Percentiles rank a stretch among this genome's conserved stretches.
Conservation (phyloP, 2,329 filamentous ascomycete species). For the Colletotrichum theobromicola region DNA sequence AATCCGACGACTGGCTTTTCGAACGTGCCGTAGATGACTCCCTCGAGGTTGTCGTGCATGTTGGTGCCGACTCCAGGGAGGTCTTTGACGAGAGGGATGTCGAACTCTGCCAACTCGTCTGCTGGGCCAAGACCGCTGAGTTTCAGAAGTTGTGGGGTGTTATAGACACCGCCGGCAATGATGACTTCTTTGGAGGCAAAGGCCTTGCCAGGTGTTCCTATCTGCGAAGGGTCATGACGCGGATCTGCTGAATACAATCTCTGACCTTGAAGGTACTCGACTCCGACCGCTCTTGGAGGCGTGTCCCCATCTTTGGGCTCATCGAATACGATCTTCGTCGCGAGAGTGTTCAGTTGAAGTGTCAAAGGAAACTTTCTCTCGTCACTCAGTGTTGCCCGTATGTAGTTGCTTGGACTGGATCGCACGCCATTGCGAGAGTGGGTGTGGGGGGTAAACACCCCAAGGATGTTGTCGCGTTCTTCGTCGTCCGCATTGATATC, state of each 20-base stretch:
- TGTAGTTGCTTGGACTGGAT: conserved; percentile 32
- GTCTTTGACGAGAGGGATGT: conserved; percentile 49
- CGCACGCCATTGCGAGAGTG: conserved; percentile 26
- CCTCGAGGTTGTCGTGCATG: conserved; percentile 49
- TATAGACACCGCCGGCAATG: conserved; percentile 53
- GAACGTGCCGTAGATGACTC: background rate
- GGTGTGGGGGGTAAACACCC: background rate
- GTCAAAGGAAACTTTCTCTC: conserved; percentile 7
- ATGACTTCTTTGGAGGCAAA: conserved; percentile 49
- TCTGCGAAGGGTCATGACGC: conserved; percentile 22
- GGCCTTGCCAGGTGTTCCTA: conserved; percentile 21
- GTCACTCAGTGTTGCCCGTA: conserved; percentile 11
- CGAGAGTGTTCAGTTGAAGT: conserved; percentile 8
- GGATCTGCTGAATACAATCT: conserved; percentile 25
- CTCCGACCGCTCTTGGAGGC: background rate
- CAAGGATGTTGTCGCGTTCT: background rate
- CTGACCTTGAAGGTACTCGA: conserved; percentile 24
- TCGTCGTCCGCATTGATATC: background rate
- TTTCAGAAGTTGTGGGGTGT: conserved; percentile 57
- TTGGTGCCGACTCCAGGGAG: conserved; percentile 56
- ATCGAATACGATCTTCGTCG: conserved; percentile 16
- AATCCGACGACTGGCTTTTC: conserved; percentile 33
- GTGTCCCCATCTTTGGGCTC: background rate
- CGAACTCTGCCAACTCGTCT: conserved; percentile 43
- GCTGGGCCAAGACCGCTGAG: conserved; percentile 54